Evolutionary conservation across 306 rosid species (phyloP).

Genomic region (Malus fusca): DNA sequence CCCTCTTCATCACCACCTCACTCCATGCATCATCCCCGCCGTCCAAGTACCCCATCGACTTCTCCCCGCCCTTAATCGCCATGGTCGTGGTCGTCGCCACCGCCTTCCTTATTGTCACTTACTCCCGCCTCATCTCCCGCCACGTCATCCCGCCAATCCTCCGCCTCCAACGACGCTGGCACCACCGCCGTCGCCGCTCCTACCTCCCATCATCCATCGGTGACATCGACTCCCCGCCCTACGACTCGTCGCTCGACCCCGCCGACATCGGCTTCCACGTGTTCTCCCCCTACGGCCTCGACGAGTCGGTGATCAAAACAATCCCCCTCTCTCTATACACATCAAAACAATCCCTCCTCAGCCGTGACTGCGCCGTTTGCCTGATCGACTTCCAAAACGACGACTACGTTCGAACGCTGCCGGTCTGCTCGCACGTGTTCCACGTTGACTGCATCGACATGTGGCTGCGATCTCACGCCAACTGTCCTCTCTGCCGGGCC

Average conservation of each 20-base stretch:
- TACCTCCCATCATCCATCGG: conserved; percentile 53
- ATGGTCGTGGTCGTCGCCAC: conserved; percentile 85
- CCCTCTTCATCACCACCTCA: conserved; percentile 1
- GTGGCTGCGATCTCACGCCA: conserved; percentile 93
- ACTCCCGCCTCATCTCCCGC: conserved; percentile 81
- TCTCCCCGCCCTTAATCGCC: conserved; percentile 82
- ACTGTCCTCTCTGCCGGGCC: conserved; percentile 94
- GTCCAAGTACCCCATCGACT: conserved; percentile 55
- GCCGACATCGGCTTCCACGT: conserved; percentile 32
- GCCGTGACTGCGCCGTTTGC: conserved; percentile 79
- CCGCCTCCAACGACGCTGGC: conserved; percentile 35
- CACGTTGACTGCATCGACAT: conserved; percentile 87
- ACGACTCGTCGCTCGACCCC: conserved; percentile 64
- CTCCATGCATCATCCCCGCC: conserved; percentile 25
- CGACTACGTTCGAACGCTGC: conserved; percentile 76
- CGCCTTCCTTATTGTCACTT: conserved; percentile 73
- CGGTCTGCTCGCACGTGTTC: conserved; percentile 76
- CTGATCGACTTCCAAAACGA: conserved; percentile 69
- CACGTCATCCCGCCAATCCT: conserved; percentile 55
- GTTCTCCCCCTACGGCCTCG: conserved; percentile 76
- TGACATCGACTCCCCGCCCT: conserved; percentile 69
- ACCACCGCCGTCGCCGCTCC: conserved; percentile 39
- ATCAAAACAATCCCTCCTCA: conserved; percentile 25
- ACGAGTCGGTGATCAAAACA: conserved; percentile 82
- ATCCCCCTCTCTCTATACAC: conserved; percentile 73